Percentiles rank a stretch among this genome's conserved stretches.
Conservation (phyloP, 2,329 filamentous ascomycete genomes). For the Paecilomyces variotii region DNA sequence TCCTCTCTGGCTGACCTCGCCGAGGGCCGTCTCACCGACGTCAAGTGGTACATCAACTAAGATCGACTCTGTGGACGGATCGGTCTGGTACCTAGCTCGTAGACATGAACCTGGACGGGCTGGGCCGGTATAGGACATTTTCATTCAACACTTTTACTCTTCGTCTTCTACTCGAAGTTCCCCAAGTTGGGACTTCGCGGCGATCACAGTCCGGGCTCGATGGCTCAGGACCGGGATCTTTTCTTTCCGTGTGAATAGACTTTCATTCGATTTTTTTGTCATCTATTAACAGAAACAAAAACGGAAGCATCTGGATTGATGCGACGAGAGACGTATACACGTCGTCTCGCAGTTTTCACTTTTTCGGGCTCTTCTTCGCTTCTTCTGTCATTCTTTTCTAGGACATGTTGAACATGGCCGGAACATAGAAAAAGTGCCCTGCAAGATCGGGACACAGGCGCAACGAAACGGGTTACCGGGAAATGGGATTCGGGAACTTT, state of each 20-base stretch:
- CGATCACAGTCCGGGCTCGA: background rate
- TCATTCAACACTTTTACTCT: background rate
- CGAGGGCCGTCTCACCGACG: slow-evolving; percentile 34
- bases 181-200: background rate
- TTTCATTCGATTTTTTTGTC: background rate
- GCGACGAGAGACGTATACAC: background rate
- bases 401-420: background rate
- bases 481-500: background rate
- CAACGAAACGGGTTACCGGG: background rate
- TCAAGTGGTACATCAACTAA: slow-evolving; percentile 35
- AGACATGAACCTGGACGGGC: slow-evolving; percentile 1
- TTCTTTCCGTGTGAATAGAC: background rate
- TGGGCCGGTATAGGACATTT: slow-evolving; percentile 1
- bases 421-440: slow-evolving; percentile 9
- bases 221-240: background rate
- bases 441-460: slow-evolving; percentile 12
- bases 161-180: background rate
- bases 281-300: background rate
- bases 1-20: slow-evolving; percentile 34
- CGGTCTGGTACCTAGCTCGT: background rate
- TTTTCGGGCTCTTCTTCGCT: background rate
- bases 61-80: slow-evolving; percentile 1
- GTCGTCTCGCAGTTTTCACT: background rate
- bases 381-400: background rate
- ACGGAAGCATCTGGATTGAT: background rate